Evolutionary conservation across 192 early-diverging fungal species (phyloP).

Genomic region (Cetraspora pellucida): DNA sequence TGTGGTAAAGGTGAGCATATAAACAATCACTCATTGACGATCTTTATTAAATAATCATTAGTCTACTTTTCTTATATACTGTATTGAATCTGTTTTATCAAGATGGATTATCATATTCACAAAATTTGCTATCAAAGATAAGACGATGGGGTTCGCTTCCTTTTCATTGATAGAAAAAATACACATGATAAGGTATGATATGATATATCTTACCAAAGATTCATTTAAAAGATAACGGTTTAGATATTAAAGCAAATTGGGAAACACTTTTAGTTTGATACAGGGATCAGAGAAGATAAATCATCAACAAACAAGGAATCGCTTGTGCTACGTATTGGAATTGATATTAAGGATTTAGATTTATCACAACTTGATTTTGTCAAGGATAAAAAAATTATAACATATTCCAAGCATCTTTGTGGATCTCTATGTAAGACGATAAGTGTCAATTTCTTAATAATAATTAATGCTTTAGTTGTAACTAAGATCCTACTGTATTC

Average conservation of each 20-base stretch:
- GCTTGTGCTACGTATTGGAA: slow-evolving; percentile 60
- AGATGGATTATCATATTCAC: slow-evolving; percentile 53
- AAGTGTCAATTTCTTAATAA: background rate
- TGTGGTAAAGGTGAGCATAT: slow-evolving; percentile 63
- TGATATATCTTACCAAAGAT: background rate
- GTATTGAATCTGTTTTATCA: background rate
- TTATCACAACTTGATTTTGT: slow-evolving; percentile 57
- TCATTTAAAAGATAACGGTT: background rate
- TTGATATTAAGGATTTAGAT: slow-evolving; percentile 88
- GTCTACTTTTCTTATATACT: background rate
- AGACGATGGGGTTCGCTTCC: slow-evolving; percentile 47
- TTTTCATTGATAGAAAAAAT: slow-evolving; percentile 79
- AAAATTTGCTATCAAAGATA: slow-evolving; percentile 48
- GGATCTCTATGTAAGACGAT: background rate
- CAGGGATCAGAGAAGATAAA: slow-evolving; percentile 36
- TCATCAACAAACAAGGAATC: slow-evolving; percentile 40
- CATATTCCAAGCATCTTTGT: slow-evolving; percentile 47
- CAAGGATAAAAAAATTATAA: slow-evolving; percentile 55
- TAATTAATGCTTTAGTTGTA: background rate
- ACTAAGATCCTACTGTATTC: background rate
- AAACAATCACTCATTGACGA: background rate
- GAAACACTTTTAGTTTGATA: slow-evolving; percentile 43
- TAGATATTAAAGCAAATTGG: background rate
- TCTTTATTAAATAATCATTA: background rate
- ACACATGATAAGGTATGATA: slow-evolving; percentile 69